A percentile compares a stretch with the other conserved stretches of the same genome.
phyloP scores from a whole-genome alignment of 2,329 filamentous ascomycete genomes.

The Neopestalotiopsis rosae region DNA sequence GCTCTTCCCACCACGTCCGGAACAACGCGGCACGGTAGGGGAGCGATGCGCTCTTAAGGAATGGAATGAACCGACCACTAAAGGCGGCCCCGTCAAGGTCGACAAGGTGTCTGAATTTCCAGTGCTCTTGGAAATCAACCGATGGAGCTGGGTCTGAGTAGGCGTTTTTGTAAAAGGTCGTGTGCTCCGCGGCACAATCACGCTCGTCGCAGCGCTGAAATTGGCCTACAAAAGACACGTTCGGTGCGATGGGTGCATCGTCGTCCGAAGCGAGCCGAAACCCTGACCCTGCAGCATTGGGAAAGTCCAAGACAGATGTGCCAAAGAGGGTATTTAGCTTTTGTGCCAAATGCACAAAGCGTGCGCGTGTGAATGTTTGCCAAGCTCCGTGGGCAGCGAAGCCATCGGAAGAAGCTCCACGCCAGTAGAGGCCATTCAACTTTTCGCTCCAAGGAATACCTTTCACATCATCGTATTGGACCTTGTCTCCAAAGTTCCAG shows the following conservation, averaged over 20 bases:
- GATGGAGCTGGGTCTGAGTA: constrained; percentile 26
- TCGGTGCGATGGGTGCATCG: constrained; percentile 26
- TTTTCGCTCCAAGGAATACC: constrained; percentile 54
- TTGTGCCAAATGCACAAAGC: constrained; percentile 61
- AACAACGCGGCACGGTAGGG: constrained; percentile 67
- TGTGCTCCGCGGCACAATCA: constrained; percentile 38
- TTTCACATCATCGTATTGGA: constrained; percentile 42
- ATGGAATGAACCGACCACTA: constrained; percentile 54
- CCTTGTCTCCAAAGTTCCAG: constrained; percentile 45
- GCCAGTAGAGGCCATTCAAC: constrained; percentile 57
- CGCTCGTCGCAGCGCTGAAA: constrained; percentile 38
- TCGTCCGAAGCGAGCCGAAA: constrained; percentile 34
- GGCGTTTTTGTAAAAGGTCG: constrained; percentile 37
- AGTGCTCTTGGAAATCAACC: constrained; percentile 41
- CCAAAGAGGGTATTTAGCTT: constrained; percentile 20
- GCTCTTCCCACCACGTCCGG: constrained; percentile 68
- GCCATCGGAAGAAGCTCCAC: constrained; percentile 57
- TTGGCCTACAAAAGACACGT: constrained; percentile 46
- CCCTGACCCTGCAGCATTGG: constrained; percentile 20
- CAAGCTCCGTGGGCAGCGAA: constrained; percentile 56
- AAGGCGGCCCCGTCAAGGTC: constrained; percentile 64
- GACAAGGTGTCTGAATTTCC: constrained; percentile 57
- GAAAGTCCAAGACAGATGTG: constrained; percentile 20
- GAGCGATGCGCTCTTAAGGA: constrained; percentile 56
- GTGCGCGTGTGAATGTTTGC: constrained; percentile 63